Evolutionary conservation across 441 rosid species (phyloP).

Genomic region (Populus tomentosa): DNA sequence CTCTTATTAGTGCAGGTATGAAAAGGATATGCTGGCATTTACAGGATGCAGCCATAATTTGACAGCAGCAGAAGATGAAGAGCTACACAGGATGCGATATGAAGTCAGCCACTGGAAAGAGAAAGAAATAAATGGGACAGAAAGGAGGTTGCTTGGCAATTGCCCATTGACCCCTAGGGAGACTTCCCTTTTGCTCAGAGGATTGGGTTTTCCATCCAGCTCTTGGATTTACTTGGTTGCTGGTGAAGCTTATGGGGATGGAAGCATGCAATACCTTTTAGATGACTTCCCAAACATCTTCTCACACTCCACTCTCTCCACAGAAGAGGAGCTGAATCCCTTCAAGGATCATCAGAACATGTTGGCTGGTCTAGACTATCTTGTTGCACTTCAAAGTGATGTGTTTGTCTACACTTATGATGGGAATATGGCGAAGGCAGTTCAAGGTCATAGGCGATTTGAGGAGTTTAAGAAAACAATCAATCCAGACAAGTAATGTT

Average conservation of each 20-base stretch:
- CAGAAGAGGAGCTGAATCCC: slow-evolving; percentile 63
- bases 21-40: slow-evolving; percentile 96
- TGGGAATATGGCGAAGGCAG: slow-evolving; percentile 99
- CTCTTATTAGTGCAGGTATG: slow-evolving; percentile 51
- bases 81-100: slow-evolving; percentile 69
- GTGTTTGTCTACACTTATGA: slow-evolving; percentile 84
- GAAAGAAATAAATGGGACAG: slow-evolving; percentile 89
- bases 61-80: slow-evolving; percentile 75
- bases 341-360: slow-evolving; percentile 84
- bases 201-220: slow-evolving; percentile 60
- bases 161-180: slow-evolving; percentile 93
- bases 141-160: slow-evolving; percentile 83
- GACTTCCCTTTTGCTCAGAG: slow-evolving; percentile 80
- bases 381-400: slow-evolving; percentile 82
- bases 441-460: slow-evolving; percentile 88
- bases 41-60: slow-evolving; percentile 89
- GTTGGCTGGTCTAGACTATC: slow-evolving; percentile 91
- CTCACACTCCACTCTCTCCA: slow-evolving; percentile 79
- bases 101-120: slow-evolving; percentile 92
- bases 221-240: slow-evolving; percentile 88
- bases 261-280: slow-evolving; percentile 70
- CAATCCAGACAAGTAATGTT: slow-evolving; percentile 72
- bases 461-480: slow-evolving; percentile 83
- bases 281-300: slow-evolving; percentile 68
- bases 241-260: slow-evolving; percentile 80